Evolutionary conservation across 192 early-diverging fungal genomes (phyloP).

Genomic region (Rhizophagus prolifer): DNA sequence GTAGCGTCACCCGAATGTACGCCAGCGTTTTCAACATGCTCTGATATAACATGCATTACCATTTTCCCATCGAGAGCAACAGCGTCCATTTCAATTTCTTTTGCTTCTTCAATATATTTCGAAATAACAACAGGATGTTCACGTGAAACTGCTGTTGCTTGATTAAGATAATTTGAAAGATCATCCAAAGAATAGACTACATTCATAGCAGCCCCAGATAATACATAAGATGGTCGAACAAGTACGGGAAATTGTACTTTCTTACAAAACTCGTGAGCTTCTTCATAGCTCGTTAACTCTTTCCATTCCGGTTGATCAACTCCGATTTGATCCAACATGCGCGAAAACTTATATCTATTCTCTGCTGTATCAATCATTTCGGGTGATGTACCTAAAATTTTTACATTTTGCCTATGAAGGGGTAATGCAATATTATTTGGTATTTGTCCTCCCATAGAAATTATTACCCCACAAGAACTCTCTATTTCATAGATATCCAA

Average conservation of each 20-base stretch:
- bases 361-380: conserved; percentile 91
- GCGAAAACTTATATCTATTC: conserved; percentile 94
- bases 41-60: conserved; percentile 85
- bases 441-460: conserved; percentile 92
- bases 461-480: conserved; percentile 78
- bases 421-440: conserved; percentile 96
- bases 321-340: conserved; percentile 85
- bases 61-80: conserved; percentile 85
- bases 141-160: conserved; percentile 86
- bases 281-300: conserved; percentile 80
- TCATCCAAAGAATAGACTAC: conserved; percentile 80
- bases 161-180: conserved; percentile 69
- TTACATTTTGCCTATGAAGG: conserved; percentile 70
- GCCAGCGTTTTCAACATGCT: conserved; percentile 97
- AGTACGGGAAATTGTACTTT: conserved; percentile 90
- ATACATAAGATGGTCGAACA: conserved; percentile 92
- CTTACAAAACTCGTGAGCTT: conserved; percentile 83
- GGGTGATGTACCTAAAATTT: conserved; percentile 89
- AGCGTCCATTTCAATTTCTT: conserved; percentile 95
- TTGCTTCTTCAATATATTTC: conserved; percentile 91
- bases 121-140: conserved; percentile 97
- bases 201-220: conserved; percentile 98
- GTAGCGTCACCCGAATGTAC: conserved; percentile 98
- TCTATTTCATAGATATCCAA: conserved; percentile 95
- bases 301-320: conserved; percentile 98